A percentile compares a stretch with the other conserved stretches of the same genome.
Conservation (phyloP, 495 filamentous ascomycete species). For the Aspergillus sclerotioniger region DNA sequence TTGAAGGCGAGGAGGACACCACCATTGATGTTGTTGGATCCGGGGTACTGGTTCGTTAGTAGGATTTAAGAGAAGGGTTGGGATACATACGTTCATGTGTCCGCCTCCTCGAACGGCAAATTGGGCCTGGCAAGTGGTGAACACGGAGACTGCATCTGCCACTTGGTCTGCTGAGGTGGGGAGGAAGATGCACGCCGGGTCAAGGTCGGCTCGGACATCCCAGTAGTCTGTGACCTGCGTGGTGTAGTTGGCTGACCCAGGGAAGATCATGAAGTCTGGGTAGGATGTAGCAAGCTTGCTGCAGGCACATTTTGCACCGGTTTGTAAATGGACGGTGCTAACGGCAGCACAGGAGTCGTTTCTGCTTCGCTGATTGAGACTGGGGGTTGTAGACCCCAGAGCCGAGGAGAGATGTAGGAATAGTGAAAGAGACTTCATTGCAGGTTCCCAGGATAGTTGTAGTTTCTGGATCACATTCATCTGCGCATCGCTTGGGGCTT, state of each 20-base stretch:
- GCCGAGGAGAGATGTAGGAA: neutral
- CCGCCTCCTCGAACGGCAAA: conserved; percentile 42
- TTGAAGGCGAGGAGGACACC: conserved; percentile 25
- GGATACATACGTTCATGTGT: conserved; percentile 29
- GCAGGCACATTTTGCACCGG: conserved; percentile 20
- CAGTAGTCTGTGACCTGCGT: conserved; percentile 20
- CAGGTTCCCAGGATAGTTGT: too few relatives aligned
- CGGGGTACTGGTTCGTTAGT: conserved; percentile 28
- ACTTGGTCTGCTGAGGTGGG: conserved; percentile 28
- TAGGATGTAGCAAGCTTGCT: conserved; percentile 14
- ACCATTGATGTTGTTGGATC: conserved; percentile 31
- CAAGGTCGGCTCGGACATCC: conserved; percentile 29
- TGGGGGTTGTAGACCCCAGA: neutral
- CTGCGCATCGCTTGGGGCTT: neutral
- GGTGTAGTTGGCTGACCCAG: conserved; percentile 18
- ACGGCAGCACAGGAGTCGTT: neutral
- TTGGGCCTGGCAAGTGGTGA: conserved; percentile 22
- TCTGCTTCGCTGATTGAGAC: neutral
- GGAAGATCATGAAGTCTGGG: conserved; percentile 10
- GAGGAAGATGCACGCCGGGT: conserved; percentile 34
- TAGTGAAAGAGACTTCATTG: neutral
- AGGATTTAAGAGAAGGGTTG: too few relatives aligned
- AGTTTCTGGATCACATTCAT: neutral
- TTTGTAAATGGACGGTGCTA: neutral
- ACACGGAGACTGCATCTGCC: conserved; percentile 19